Evolutionary conservation across 768 basidiomycete species (phyloP).

Genomic region (Cystobasidium ongulense): DNA sequence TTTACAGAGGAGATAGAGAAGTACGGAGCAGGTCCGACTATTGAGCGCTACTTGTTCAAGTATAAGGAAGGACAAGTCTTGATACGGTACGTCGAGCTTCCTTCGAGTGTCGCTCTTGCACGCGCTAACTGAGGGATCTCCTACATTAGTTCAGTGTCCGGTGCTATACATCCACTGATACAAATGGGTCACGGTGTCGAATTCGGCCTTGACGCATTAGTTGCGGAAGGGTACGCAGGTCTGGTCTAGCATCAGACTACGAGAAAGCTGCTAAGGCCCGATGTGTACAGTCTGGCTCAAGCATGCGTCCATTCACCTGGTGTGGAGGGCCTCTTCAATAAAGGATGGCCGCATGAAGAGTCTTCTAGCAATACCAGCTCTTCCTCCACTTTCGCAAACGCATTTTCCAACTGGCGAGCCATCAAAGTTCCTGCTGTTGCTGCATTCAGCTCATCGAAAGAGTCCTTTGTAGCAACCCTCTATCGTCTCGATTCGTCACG

Average conservation of each 20-base stretch:
- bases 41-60: conserved; percentile 40
- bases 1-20: conserved; percentile 32
- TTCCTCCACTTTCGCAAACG: conserved; percentile 27
- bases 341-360: conserved; percentile 34
- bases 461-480: conserved; percentile 24
- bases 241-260: background rate
- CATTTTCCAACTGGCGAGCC: conserved; percentile 14
- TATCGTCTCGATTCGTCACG: conserved; percentile 21
- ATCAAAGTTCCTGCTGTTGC: background rate
- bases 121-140: no score
- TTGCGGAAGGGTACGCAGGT: conserved; percentile 36
- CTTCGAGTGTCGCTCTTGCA: background rate
- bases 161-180: conserved; percentile 40
- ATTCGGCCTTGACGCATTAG: conserved; percentile 38
- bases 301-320: conserved; percentile 34
- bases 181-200: conserved; percentile 42
- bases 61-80: conserved; percentile 37
- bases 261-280: background rate
- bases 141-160: conserved; percentile 30
- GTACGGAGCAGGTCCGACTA: conserved; percentile 30
- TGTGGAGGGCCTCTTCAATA: conserved; percentile 32
- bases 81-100: conserved; percentile 13
- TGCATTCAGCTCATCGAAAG: conserved; percentile 4
- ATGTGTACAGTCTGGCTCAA: conserved; percentile 34
- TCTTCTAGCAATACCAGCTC: background rate